Conservation (phyloP, 805 yeast species). For the Ogataea wickerhamii region DNA sequence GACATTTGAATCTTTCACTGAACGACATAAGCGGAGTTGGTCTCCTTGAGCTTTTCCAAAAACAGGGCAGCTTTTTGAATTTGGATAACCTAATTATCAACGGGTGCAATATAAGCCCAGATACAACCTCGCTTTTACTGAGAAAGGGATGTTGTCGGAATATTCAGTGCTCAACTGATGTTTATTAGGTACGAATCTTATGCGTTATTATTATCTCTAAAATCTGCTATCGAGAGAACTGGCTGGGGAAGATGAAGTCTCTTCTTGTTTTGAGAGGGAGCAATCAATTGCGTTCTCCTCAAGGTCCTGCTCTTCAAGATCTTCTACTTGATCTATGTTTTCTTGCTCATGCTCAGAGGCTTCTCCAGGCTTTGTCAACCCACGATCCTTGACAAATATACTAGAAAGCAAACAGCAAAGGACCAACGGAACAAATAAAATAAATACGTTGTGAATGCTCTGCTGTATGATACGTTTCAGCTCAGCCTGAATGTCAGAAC, state of each 20-base stretch:
- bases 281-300: background rate
- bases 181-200: background rate
- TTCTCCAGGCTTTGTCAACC: constrained; percentile 25
- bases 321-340: constrained; percentile 7
- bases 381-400: constrained; percentile 37
- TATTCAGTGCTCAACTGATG: constrained; percentile 9
- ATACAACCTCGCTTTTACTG: constrained; percentile 12
- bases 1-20: constrained; percentile 16
- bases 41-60: constrained; percentile 24
- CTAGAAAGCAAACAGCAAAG: constrained; percentile 32
- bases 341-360: background rate
- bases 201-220: background rate
- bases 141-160: constrained; percentile 14
- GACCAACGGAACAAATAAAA: constrained; percentile 35
- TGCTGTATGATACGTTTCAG: constrained; percentile 29
- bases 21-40: constrained; percentile 26
- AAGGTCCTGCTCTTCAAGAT: background rate
- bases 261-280: no score
- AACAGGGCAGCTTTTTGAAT: constrained; percentile 13
- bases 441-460: constrained; percentile 32
- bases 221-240: background rate
- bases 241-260: no score
- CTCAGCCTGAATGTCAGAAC: constrained; percentile 19
- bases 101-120: constrained; percentile 20
- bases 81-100: constrained; percentile 14